Conservation (phyloP, 805 yeast genomes). For the Yarrowia bubula region DNA sequence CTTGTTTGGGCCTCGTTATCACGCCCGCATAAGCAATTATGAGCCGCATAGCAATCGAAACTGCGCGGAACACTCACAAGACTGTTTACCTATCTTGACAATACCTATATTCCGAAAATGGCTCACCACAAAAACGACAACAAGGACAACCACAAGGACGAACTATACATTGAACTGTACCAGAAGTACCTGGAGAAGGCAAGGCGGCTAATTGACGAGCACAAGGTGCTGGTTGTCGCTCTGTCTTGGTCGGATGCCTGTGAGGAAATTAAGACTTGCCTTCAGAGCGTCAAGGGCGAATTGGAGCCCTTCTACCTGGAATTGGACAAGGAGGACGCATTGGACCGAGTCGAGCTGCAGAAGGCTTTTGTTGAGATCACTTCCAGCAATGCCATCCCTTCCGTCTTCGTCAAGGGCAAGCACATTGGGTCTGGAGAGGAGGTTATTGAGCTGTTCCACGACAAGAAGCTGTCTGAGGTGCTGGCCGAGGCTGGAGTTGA, state of each 20-base stretch:
- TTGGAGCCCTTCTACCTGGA: constrained; percentile 43
- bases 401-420: constrained; percentile 59
- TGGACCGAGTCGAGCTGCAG: constrained; percentile 53
- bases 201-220: not conserved
- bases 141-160: constrained; percentile 13
- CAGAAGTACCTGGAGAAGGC: constrained; percentile 23
- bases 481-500: constrained; percentile 8
- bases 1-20: constrained; percentile 2
- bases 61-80: not conserved
- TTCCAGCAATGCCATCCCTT: constrained; percentile 68
- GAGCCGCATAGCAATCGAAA: constrained; percentile 24
- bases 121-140: constrained; percentile 2
- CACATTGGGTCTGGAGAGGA: constrained; percentile 54
- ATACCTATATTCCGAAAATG: not conserved
- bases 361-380: constrained; percentile 55
- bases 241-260: constrained; percentile 22
- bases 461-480: constrained; percentile 20
- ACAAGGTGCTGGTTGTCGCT: constrained; percentile 15
- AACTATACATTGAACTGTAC: constrained; percentile 11
- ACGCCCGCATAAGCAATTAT: constrained; percentile 20
- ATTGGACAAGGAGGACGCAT: constrained; percentile 49
- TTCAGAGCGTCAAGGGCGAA: constrained; percentile 17
- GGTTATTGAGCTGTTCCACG: constrained; percentile 32
- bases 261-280: constrained; percentile 6
- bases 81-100: not conserved